Evolutionary conservation across 1,284 basidiomycete species (phyloP), one percentile per base, ranked within the genome.

Genomic region (Termitomyces sp.): DNA sequence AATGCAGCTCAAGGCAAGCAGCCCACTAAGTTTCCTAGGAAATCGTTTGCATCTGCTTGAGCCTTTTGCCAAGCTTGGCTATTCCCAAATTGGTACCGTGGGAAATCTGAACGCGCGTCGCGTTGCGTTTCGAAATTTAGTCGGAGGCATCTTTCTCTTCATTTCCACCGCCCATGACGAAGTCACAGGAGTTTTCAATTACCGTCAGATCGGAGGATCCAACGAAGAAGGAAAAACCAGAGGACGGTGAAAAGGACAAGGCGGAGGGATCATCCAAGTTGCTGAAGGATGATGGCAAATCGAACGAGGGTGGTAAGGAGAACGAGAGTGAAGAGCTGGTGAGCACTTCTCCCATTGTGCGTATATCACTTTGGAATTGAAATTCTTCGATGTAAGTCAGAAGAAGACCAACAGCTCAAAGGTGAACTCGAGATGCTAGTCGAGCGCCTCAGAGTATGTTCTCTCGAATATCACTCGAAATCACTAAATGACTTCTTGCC

Each of bases 401-500:
- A 99, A 68, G 96, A 99, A 72, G 97, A 99, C 70, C 77, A 89
- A 34, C 92, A 96, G 68, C 84, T 99, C 58, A 93, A 93, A 75
- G 89, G 86, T 58, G 95, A 99, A 75, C 81, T 99, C 33, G 97
- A 99, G 69, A 97, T 99, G 95, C 83, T 99, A 26, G 86, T 97
- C 28, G 94, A 99, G 70, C 84, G 97, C 46, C 72, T 99, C 58
- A 93, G 92, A 77, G 95, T 94, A 62, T 55, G 71, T 61, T 38
- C 30, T 44, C 28, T 49, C 12, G 7, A 39, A 13, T 31, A 24
- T 21, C 15, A 5, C 3, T 12, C 17, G 4, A 3, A 28, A 26
- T 38, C 7, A 5, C 17, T 9, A 34, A 28, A 2, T 38, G n/a
- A 49, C 24, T n/a, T 49, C 19, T 49, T 49, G 46, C 46, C 24